These are phyloP conservation scores for Huntiella decipiens DNA, from an alignment of 2,329 filamentous ascomycete species.

Conservation along the genomic window DNA sequence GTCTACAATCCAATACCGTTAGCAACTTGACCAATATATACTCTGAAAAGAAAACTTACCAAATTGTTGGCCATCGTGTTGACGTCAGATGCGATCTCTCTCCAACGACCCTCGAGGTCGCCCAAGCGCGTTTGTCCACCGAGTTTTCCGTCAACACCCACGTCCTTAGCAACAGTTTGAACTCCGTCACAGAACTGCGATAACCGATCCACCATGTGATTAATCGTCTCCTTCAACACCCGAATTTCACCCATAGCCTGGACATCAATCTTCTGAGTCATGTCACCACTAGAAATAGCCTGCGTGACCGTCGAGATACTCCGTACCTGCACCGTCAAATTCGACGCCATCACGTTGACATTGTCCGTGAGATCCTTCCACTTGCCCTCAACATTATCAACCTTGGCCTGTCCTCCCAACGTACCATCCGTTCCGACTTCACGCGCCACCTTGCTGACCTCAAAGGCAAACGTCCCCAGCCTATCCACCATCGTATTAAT, in stretches of 20 bases:
- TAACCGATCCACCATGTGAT: conserved; percentile 92
- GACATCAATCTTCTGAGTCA: conserved; percentile 90
- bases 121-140: conserved; percentile 90
- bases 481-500: conserved; percentile 99
- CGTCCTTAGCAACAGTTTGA: conserved; percentile 86
- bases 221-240: conserved; percentile 87
- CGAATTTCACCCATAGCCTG: conserved; percentile 90
- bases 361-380: conserved; percentile 95
- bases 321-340: conserved; percentile 43
- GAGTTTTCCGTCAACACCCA: conserved; percentile 96
- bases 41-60: conserved; percentile 20
- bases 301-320: conserved; percentile 78
- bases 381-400: conserved; percentile 90
- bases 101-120: conserved; percentile 86
- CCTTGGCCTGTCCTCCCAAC: conserved; percentile 78
- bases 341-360: conserved; percentile 58
- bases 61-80: conserved; percentile 71
- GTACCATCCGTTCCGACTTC: conserved; percentile 95
- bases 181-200: conserved; percentile 94
- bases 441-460: conserved; percentile 86
- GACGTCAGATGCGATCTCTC: conserved; percentile 92
- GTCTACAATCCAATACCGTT: conserved; percentile 37
- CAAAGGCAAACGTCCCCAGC: conserved; percentile 83
- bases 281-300: conserved; percentile 85
- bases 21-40: conserved; percentile 8